Evolutionary conservation across 2,329 filamentous ascomycete genomes (phyloP), one percentile per base, ranked within the genome.

Genomic region (Rhynchosporium graminicola): DNA sequence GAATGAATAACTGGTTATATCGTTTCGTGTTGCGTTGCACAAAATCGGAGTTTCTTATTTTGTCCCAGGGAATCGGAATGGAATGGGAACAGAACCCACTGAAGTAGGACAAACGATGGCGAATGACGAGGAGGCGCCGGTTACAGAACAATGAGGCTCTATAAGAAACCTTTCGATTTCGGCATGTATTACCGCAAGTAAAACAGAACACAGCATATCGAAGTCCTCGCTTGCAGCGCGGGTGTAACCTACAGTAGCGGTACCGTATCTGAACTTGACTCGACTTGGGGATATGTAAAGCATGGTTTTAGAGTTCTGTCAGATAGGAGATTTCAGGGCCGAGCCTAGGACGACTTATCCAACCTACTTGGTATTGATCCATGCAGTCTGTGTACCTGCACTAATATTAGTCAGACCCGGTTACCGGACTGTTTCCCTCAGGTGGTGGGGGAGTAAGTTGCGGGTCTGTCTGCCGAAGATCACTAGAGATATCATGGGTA

Each of bases 121-220:
- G 33, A 36, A 52, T 52, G 50, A 52, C 33, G 50, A 40, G 4
- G 50, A 12, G 50, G 33, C 31, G 50, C 8, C 36, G 29, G 36
- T 36, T 51, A 13, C 13, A 20, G n/a, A n/a, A n/a, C 36, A 33
- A 52, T 52, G 50, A 52, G 50, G 50, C 50, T 52, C 50, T 52
- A 8, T 13, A n/a, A 7, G 7, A 12, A 20, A 15, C 5, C 15
- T 45, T 20, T 45, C 5, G 15, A 45, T 28, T 15, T 45, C 8
- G 43, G 20, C 7, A n/a, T 4, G 6, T 1, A 45, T n/a, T 3
- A 6, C 3, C 2, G 13, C 3, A 45, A 45, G 43, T 45, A n/a
- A 45, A 45, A n/a, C 43, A n/a, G 50, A 51, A 51, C 50, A 40
- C 31, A 52, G 15, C 50, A 52, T 51, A 15, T 20, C 33, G 28